Conservation (phyloP, 1,139 yeast genomes). For the Saccharomyces hybrid region DNA sequence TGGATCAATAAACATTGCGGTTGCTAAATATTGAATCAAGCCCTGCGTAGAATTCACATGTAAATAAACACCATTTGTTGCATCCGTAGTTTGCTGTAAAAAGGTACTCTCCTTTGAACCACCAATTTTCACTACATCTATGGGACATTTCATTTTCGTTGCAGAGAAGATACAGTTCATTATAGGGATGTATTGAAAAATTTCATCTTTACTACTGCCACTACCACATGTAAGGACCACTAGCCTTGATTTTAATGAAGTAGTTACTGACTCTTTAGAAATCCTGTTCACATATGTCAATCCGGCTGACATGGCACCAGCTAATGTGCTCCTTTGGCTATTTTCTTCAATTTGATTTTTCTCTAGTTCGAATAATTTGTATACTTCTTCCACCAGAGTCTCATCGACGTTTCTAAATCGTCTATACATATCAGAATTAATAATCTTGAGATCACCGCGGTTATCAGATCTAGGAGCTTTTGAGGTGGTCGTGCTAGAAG, state of each 20-base stretch:
- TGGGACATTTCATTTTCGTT: conserved; percentile 80
- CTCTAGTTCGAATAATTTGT: conserved; percentile 37
- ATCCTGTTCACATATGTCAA: conserved; percentile 73
- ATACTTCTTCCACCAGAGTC: conserved; percentile 56
- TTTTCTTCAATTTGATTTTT: conserved; percentile 19
- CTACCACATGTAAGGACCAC: conserved; percentile 46
- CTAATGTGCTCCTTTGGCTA: conserved; percentile 42
- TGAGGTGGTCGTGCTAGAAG: conserved; percentile 7
- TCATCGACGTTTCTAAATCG: conserved; percentile 82
- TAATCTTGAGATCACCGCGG: conserved; percentile 16
- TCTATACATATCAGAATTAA: conserved; percentile 62
- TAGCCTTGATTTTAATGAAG: conserved; percentile 60
- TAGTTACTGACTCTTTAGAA: conserved; percentile 40
- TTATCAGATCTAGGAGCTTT: conserved; percentile 12
- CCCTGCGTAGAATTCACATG: conserved; percentile 71
- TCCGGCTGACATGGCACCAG: conserved; percentile 65
- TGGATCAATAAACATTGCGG: conserved; percentile 62
- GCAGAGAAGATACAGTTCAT: conserved; percentile 97
- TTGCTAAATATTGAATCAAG: conserved; percentile 58
- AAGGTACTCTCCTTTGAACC: conserved; percentile 58
- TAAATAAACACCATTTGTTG: conserved; percentile 84
- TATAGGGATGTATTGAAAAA: conserved; percentile 79
- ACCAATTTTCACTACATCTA: conserved; percentile 84
- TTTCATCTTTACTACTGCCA: conserved; percentile 69
- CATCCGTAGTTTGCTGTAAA: conserved; percentile 92